Conservation (phyloP, 257 asterid genomes). For the Primulina huaijiensis region DNA sequence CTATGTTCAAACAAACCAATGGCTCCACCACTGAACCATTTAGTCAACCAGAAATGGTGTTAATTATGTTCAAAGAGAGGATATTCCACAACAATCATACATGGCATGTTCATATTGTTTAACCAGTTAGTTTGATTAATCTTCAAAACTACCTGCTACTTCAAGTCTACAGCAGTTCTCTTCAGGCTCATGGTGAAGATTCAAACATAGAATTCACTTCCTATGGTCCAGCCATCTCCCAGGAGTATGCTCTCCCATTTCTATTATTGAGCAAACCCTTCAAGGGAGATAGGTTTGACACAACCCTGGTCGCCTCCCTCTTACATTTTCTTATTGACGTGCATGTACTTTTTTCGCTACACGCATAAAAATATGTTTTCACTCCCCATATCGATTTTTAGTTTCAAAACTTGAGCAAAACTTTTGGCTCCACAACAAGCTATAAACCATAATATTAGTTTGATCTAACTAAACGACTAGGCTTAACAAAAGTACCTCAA, state of each 20-base stretch:
- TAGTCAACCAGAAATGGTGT: not conserved
- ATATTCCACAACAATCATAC: not conserved
- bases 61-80: not conserved
- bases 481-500: constrained; percentile 50
- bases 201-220: not conserved
- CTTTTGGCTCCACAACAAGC: not conserved
- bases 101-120: not conserved
- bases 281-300: not conserved
- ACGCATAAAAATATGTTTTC: not conserved
- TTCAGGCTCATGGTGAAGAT: not conserved
- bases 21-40: not conserved
- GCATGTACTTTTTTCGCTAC: not conserved
- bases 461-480: constrained; percentile 20
- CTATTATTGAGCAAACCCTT: not conserved
- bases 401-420: not conserved
- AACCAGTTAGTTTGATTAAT: not conserved
- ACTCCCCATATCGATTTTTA: not conserved
- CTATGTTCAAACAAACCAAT: not conserved
- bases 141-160: not conserved
- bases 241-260: not conserved
- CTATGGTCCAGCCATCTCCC: not conserved
- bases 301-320: not conserved
- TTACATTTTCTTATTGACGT: not conserved
- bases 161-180: not conserved
- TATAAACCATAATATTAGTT: not conserved